These are phyloP conservation scores for Dipodascopsis uninucleata DNA, from an alignment of 805 yeast species.

Conservation along the genomic window DNA sequence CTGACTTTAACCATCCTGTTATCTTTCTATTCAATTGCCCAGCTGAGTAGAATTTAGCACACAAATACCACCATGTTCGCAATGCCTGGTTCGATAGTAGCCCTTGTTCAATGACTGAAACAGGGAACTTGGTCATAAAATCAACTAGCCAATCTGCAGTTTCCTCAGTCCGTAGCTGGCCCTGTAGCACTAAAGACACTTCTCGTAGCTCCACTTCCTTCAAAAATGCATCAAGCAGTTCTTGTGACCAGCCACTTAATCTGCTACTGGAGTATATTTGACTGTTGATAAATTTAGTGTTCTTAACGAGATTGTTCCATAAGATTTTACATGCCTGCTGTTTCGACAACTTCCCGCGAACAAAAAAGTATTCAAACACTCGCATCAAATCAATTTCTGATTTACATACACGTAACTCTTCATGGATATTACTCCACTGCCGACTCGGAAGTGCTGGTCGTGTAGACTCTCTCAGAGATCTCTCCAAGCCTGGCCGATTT, in stretches of 20 bases:
- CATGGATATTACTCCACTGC: constrained; percentile 4
- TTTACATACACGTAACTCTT: constrained; percentile 6
- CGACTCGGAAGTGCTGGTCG: constrained; percentile 3
- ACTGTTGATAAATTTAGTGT: constrained; percentile 4
- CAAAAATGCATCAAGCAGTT: constrained; percentile 4
- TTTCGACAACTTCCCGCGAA: constrained; percentile 10
- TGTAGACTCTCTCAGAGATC: background rate
- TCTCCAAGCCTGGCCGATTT: constrained; percentile 1
- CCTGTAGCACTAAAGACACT: constrained; percentile 3
- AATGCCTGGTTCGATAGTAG: constrained; percentile 17
- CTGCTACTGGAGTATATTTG: too few relatives aligned
- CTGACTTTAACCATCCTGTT: too few relatives aligned
- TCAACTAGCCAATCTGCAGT: constrained; percentile 4
- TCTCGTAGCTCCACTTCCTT: constrained; percentile 10
- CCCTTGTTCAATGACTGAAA: constrained; percentile 7
- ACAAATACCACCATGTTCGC: constrained; percentile 20
- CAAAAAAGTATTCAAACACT: constrained; percentile 10
- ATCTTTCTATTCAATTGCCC: too few relatives aligned
- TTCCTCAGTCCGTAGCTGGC: background rate
- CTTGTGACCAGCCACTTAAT: constrained; percentile 19
- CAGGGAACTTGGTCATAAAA: constrained; percentile 8
- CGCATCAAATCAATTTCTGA: constrained; percentile 10
- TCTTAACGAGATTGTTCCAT: constrained; percentile 8
- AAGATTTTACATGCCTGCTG: constrained; percentile 7
- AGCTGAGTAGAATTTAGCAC: too few relatives aligned